These are phyloP conservation scores for Simplicillium aogashimaense DNA, from an alignment of 2,329 filamentous ascomycete genomes.

Conservation along the genomic window DNA sequence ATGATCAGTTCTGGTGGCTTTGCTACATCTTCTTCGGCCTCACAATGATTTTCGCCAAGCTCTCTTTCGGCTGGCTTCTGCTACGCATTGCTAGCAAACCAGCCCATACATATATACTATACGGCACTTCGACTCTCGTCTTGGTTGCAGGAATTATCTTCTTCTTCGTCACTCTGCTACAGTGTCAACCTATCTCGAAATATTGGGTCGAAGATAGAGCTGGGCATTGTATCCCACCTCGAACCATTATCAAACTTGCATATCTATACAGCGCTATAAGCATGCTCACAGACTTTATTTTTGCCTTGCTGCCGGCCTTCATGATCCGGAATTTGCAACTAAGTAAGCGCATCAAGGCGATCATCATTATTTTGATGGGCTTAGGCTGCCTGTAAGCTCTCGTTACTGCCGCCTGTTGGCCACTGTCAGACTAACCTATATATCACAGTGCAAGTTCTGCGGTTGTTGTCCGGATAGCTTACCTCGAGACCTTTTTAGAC, in stretches of 20 bases:
- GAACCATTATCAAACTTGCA: constrained; percentile 34
- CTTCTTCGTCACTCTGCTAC: constrained; percentile 20
- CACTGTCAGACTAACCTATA: constrained; percentile 1
- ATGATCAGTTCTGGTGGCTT: constrained; percentile 11
- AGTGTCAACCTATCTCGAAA: constrained; percentile 16
- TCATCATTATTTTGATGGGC: constrained; percentile 38
- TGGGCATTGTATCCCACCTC: constrained; percentile 17
- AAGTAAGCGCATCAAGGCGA: constrained; percentile 33
- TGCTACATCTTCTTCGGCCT: constrained; percentile 15
- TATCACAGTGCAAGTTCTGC: constrained; percentile 24
- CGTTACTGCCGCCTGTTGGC: background rate
- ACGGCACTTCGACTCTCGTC: constrained; percentile 16
- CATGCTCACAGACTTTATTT: constrained; percentile 33
- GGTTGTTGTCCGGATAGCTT: constrained; percentile 25
- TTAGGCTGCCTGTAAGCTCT: constrained; percentile 38
- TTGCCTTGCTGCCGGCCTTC: constrained; percentile 38
- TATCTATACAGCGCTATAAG: constrained; percentile 36
- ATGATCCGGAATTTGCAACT: constrained; percentile 44
- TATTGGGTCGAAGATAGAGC: constrained; percentile 17
- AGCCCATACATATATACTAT: constrained; percentile 15
- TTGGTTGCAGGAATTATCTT: constrained; percentile 17
- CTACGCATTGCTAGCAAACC: constrained; percentile 13
- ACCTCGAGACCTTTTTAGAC: constrained; percentile 19
- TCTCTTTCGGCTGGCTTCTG: constrained; percentile 16
- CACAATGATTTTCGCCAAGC: constrained; percentile 13